Evolutionary conservation across 2,329 filamentous ascomycete species (phyloP).

Genomic region (Ceratocystis diversiconidia): DNA sequence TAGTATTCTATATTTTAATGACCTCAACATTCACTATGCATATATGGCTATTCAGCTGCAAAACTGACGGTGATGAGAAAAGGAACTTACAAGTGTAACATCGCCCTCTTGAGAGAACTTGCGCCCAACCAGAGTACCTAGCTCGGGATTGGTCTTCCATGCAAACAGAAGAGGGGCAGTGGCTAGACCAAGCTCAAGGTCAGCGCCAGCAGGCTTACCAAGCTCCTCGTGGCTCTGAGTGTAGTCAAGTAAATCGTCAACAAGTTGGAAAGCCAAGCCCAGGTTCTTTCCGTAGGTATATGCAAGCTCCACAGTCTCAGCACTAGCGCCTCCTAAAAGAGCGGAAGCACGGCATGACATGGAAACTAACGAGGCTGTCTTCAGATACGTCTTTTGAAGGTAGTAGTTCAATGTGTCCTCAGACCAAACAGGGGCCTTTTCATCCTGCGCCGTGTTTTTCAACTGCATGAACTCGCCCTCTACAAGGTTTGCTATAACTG

Average conservation of each 20-base stretch:
- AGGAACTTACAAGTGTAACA: conserved; percentile 55
- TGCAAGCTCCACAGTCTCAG: conserved; percentile 72
- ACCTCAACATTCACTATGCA: background rate
- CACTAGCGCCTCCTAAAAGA: conserved; percentile 63
- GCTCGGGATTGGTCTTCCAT: conserved; percentile 75
- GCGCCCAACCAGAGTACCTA: conserved; percentile 78
- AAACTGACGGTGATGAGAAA: conserved; percentile 6
- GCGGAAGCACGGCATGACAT: conserved; percentile 89
- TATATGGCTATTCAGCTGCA: background rate
- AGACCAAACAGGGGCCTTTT: conserved; percentile 69
- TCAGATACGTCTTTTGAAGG: conserved; percentile 94
- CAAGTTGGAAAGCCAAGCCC: conserved; percentile 88
- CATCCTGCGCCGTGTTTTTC: conserved; percentile 85
- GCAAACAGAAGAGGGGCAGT: conserved; percentile 91
- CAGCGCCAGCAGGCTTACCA: conserved; percentile 88
- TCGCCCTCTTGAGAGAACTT: conserved; percentile 79
- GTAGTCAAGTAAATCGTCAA: conserved; percentile 97
- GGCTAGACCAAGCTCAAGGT: conserved; percentile 81
- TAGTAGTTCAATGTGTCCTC: conserved; percentile 88
- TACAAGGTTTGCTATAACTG: conserved; percentile 92
- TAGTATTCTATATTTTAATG: conserved; percentile 10
- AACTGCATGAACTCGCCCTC: conserved; percentile 99
- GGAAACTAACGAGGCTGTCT: conserved; percentile 88
- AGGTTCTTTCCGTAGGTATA: conserved; percentile 89
- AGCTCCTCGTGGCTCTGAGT: conserved; percentile 72